These are phyloP conservation scores for Fusarium pseudocircinatum DNA, from an alignment of 2,329 filamentous ascomycete species.

Conservation along the genomic window DNA sequence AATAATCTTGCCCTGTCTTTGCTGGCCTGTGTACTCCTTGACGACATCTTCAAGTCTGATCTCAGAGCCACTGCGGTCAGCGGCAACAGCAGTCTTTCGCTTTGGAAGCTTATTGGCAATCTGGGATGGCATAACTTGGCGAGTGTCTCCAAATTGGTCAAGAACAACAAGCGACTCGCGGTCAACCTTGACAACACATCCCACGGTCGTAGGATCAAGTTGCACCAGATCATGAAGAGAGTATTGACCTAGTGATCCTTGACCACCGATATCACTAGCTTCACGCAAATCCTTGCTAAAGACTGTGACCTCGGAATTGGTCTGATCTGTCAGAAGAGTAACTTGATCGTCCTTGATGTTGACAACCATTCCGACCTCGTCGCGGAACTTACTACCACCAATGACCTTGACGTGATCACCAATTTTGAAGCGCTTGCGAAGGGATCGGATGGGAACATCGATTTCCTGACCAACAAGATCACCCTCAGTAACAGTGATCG, in stretches of 20 bases:
- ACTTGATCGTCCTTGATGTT: slow-evolving; percentile 92
- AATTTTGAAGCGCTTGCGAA: slow-evolving; percentile 90
- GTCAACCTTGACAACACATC: slow-evolving; percentile 93
- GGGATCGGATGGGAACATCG: slow-evolving; percentile 89
- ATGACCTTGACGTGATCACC: slow-evolving; percentile 99
- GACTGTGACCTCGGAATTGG: slow-evolving; percentile 92
- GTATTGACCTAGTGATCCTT: slow-evolving; percentile 86
- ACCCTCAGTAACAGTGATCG: slow-evolving; percentile 84
- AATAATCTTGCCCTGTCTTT: slow-evolving; percentile 86
- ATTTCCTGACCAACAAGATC: slow-evolving; percentile 84
- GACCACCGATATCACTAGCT: slow-evolving; percentile 89
- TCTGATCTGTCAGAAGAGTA: slow-evolving; percentile 92
- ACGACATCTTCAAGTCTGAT: slow-evolving; percentile 92
- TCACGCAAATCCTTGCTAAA: slow-evolving; percentile 97
- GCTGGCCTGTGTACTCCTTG: slow-evolving; percentile 87
- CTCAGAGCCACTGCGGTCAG: slow-evolving; percentile 91
- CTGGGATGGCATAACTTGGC: slow-evolving; percentile 87
- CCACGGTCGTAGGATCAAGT: slow-evolving; percentile 90
- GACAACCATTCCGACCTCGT: slow-evolving; percentile 97
- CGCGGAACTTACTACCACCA: slow-evolving; percentile 90
- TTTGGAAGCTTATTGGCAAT: slow-evolving; percentile 89
- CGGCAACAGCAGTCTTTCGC: slow-evolving; percentile 86
- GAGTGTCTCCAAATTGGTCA: slow-evolving; percentile 86
- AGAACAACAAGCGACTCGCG: slow-evolving; percentile 89
- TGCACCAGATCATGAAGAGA: slow-evolving; percentile 94